Conservation (phyloP, 2,329 filamentous ascomycete genomes). For the Colletotrichum salicis region DNA sequence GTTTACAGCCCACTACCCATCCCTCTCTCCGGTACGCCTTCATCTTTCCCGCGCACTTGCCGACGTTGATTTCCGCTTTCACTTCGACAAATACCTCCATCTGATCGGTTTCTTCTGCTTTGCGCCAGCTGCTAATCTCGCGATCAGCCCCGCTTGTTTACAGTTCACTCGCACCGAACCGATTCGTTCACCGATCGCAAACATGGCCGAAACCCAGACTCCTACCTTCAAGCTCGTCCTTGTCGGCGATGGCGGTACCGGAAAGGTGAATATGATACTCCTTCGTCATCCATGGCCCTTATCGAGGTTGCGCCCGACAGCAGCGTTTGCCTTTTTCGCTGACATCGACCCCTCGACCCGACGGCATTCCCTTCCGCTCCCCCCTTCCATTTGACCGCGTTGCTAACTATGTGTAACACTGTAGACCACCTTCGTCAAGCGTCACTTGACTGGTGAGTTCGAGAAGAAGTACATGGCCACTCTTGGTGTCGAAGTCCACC, state of each 20-base stretch:
- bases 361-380: background rate
- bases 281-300: background rate
- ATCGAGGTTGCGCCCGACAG: background rate
- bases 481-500: constrained; percentile 99
- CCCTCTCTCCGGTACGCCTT: constrained; percentile 11
- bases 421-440: constrained; percentile 99
- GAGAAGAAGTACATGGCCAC: constrained; percentile 99
- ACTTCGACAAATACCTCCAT: constrained; percentile 22
- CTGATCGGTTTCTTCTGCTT: background rate
- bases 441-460: constrained; percentile 99
- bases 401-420: constrained; percentile 37
- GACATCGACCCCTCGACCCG: background rate
- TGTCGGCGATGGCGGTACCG: constrained; percentile 98
- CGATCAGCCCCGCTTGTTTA: constrained; percentile 57
- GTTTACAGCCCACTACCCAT: constrained; percentile 15
- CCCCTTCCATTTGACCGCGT: background rate
- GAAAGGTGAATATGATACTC: constrained; percentile 75
- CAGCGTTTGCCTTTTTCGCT: background rate
- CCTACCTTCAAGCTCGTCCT: constrained; percentile 99
- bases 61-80: constrained; percentile 34
- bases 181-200: constrained; percentile 43
- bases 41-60: background rate
- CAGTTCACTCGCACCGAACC: constrained; percentile 47
- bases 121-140: constrained; percentile 33
- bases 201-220: constrained; percentile 74